A percentile compares a stretch with the other conserved stretches of the same genome.
Conservation (phyloP, 306 rosid genomes). For the Cicer cuneatum region DNA sequence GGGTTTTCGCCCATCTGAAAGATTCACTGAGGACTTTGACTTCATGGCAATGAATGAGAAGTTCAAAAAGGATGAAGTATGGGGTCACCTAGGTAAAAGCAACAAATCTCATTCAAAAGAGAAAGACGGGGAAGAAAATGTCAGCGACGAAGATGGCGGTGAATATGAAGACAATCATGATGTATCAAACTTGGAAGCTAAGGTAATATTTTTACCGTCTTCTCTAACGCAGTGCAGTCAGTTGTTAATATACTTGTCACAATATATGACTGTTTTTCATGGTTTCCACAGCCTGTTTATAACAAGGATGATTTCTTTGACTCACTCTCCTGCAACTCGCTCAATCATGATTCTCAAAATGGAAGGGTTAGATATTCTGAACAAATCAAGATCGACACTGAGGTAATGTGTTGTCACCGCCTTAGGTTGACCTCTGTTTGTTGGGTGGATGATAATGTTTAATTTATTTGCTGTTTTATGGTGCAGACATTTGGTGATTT, state of each 20-base stretch:
- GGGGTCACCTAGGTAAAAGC: slow-evolving; percentile 64
- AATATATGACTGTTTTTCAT: slow-evolving; percentile 19
- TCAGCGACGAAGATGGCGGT: slow-evolving; percentile 32
- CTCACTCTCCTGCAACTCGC: slow-evolving; percentile 54
- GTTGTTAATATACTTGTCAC: slow-evolving; percentile 3
- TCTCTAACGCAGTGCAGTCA: slow-evolving; percentile 3
- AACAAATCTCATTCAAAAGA: slow-evolving; percentile 47
- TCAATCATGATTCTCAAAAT: slow-evolving; percentile 42
- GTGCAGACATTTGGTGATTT: slow-evolving; percentile 64
- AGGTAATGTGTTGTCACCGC: slow-evolving; percentile 47
- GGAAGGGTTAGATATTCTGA: slow-evolving; percentile 64
- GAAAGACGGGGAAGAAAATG: slow-evolving; percentile 49
- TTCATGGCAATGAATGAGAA: slow-evolving; percentile 69
- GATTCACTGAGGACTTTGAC: slow-evolving; percentile 63
- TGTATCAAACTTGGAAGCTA: slow-evolving; percentile 35
- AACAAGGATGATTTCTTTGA: slow-evolving; percentile 66
- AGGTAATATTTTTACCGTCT: slow-evolving; percentile 40
- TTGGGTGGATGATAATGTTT: not conserved
- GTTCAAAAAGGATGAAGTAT: slow-evolving; percentile 67
- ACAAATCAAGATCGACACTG: slow-evolving; percentile 58
- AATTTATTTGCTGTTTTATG: slow-evolving; percentile 26
- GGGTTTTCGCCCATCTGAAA: slow-evolving; percentile 52
- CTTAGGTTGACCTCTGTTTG: slow-evolving; percentile 15
- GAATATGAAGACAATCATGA: slow-evolving; percentile 46
- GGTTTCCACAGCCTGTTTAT: slow-evolving; percentile 52